Evolutionary conservation across 1,139 yeast species (phyloP).

Genomic region (Candida pseudocylindracea): DNA sequence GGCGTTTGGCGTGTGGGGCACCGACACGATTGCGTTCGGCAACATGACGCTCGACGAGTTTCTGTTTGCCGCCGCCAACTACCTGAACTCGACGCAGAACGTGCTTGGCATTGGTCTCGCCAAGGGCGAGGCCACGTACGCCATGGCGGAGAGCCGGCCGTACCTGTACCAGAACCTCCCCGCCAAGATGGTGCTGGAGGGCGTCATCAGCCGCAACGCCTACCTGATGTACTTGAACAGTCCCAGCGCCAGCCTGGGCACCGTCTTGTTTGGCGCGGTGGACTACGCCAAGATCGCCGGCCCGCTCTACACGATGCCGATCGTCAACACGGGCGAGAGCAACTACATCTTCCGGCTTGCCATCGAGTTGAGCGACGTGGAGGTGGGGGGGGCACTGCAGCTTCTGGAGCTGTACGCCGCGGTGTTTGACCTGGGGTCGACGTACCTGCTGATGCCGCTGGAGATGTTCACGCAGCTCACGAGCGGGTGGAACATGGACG

Average conservation of each 20-base stretch:
- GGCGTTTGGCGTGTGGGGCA: background rate
- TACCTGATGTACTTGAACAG: constrained; percentile 1
- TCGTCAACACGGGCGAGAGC: background rate
- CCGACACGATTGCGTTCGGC: background rate
- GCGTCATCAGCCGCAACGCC: background rate
- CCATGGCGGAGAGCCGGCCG: background rate
- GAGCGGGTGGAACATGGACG: no score
- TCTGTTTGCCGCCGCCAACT: background rate
- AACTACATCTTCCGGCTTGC: background rate
- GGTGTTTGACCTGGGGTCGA: background rate
- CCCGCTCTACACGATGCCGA: background rate
- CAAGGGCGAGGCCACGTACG: background rate
- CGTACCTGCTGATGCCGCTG: background rate
- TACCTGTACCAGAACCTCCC: background rate
- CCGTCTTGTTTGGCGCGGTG: constrained; percentile 1
- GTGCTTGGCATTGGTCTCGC: constrained; percentile 1
- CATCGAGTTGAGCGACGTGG: background rate
- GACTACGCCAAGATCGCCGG: constrained; percentile 1
- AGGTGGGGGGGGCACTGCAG: background rate
- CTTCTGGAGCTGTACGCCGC: background rate
- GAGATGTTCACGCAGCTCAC: background rate
- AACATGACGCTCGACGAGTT: background rate
- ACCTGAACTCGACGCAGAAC: background rate
- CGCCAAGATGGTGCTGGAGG: background rate
- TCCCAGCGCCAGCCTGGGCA: background rate